Conservation (phyloP, 305 asterid species). For the Fraxinus sp. region DNA sequence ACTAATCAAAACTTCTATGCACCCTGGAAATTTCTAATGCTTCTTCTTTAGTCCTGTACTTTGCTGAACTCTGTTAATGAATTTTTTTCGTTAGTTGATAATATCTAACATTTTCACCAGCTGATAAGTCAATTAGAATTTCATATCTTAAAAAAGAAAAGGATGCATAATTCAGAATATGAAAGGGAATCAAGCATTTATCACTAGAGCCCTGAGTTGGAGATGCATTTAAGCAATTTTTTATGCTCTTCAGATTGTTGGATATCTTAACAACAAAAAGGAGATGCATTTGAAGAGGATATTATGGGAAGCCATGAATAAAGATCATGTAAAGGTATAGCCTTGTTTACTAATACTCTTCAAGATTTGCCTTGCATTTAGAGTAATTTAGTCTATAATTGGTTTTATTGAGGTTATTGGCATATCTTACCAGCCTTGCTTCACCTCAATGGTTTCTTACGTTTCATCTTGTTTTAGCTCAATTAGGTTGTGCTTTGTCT, state of each 20-base stretch:
- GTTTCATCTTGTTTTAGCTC: not conserved
- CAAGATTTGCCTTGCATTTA: not conserved
- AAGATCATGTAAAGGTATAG: conserved; percentile 30
- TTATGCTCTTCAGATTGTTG: conserved; percentile 37
- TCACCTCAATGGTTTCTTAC: not conserved
- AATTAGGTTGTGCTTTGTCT: not conserved
- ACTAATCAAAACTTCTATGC: not conserved
- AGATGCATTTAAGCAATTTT: not conserved
- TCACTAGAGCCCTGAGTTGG: not conserved
- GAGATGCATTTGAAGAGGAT: conserved; percentile 39
- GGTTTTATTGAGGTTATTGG: not conserved
- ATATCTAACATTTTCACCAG: conserved; percentile 3
- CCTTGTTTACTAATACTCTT: conserved; percentile 18
- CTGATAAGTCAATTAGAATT: not conserved
- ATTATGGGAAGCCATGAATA: conserved; percentile 54
- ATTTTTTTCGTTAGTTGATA: conserved; percentile 7
- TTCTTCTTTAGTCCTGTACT: not conserved
- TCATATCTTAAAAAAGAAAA: not conserved
- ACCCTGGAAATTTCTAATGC: conserved; percentile 6
- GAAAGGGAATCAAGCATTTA: not conserved
- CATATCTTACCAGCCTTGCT: not conserved
- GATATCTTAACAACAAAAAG: conserved; percentile 45
- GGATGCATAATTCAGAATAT: not conserved
- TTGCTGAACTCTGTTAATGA: not conserved
- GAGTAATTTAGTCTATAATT: not conserved